phyloP scores from a whole-genome alignment of 768 basidiomycete genomes.

The Hydnomerulius pinastri region DNA sequence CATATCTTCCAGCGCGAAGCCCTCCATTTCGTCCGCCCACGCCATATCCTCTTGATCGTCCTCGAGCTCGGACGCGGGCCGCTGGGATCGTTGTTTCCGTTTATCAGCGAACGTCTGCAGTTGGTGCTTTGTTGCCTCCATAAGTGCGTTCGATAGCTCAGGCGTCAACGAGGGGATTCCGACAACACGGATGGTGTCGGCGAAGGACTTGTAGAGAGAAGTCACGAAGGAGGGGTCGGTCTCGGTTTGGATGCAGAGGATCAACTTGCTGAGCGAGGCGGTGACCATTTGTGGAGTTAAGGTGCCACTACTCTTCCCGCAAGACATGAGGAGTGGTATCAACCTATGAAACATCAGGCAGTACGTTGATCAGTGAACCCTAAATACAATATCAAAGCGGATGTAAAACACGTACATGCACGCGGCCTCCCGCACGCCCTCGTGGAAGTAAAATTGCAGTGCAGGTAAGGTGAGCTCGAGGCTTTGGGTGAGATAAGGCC shows the following conservation, averaged over 20 bases:
- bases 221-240: constrained; percentile 75
- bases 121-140: constrained; percentile 74
- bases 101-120: constrained; percentile 68
- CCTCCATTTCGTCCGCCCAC: constrained; percentile 80
- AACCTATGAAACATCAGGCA: constrained; percentile 45
- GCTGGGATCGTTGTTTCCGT: constrained; percentile 54
- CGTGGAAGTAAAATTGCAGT: constrained; percentile 78
- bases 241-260: constrained; percentile 65
- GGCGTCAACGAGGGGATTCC: constrained; percentile 55
- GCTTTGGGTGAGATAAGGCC: constrained; percentile 70
- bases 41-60: constrained; percentile 71
- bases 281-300: constrained; percentile 69
- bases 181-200: constrained; percentile 59
- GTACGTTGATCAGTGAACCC: neutral
- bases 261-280: constrained; percentile 66
- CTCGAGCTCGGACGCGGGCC: constrained; percentile 33
- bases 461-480: constrained; percentile 74
- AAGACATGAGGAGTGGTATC: constrained; percentile 67
- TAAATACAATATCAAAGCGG: neutral
- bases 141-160: constrained; percentile 53
- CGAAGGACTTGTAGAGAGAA: constrained; percentile 72
- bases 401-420: constrained; percentile 58
- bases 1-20: constrained; percentile 82
- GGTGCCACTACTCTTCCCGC: constrained; percentile 65
- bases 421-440: constrained; percentile 79